Evolutionary conservation across 202 grass and related monocot species (phyloP), one percentile per base, ranked within the genome.

Genomic region (Zoysia matrella): DNA sequence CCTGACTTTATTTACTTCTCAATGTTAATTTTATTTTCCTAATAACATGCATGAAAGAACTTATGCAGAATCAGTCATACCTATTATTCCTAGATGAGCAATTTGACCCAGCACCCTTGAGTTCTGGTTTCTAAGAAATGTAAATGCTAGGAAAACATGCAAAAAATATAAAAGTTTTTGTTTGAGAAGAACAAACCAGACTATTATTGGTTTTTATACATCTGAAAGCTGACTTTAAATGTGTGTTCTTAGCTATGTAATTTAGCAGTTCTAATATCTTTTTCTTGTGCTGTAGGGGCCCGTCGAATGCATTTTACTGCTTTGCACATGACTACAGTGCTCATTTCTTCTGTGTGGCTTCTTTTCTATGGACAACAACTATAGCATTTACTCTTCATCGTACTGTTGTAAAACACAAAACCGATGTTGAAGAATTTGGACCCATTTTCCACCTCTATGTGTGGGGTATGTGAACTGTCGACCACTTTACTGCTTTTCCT

Each of bases 301-400:
- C 96, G 39, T 91, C 96, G 4, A 95, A 95, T 79, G 85, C 80
- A 63, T 93, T 99, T 77, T 99, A 93, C 86, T 99, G 96, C 78
- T 95, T 95, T 88, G 92, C 85, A 8, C 96, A 95, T 66, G 92
- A 95, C 83, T 99, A 99, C 74, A 99, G 87, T 84, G 85, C 91
- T 10, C 96, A 99, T 65, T 99, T 99, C 87, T 99, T 89, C 74
- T 95, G 92, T 22, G 91, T 99, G 67, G 85, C 93, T 74, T 99
- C 96, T 71, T 99, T 99, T 89, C 63, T 99, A 42, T 99, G 96
- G 96, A 99, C 96, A 36, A 99, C 93, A 44, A 90, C 91, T 11
- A 99, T 96, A 75, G 93, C 96, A 75, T 99, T 99, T 73, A 99
- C 93, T 89, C 89, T 99, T 47, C 93, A 96, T 78, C 93, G 93